Base-by-base conservation (phyloP, 495 filamentous ascomycete genomes). In the Lasiosphaeris hirsuta region DNA sequence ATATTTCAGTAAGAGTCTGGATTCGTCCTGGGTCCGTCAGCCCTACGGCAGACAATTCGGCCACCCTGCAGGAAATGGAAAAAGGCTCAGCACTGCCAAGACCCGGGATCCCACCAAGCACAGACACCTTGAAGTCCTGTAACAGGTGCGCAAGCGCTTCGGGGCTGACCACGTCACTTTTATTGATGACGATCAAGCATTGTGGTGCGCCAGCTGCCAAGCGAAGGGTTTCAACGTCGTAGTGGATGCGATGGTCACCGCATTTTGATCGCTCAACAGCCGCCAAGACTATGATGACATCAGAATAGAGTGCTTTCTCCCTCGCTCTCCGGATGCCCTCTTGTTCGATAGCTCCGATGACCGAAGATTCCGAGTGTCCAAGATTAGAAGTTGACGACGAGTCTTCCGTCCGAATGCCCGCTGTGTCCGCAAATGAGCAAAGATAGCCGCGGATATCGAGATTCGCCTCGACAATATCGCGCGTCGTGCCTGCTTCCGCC, bases 321-420 rank as follows among this genome's bases (percentile, higher is more conserved):
- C 86, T 89, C 1, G 94, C 95, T 38, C 94, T 77, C 33, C 87
- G 83, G 67, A 99, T 99, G 1, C 94, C 94, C 66, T 99, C 95
- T 60, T 85, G 72, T 63, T 98, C 94, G 7, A 98, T 77, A 13
- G 79, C 82, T 1, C 94, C 90, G 62, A 94, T 81, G 44, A 57
- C 10, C 44, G 44, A 23, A 14, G 49, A 51, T 34, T 65, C 56
- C 41, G 62, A 30, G 23, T 2, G 23, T 36, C 52, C 54, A 23
- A 11, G 7, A 23, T 36, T 52, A 53, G 10, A 42, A 14, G 51
- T 37, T 44, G 51, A 56, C 30, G 64, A 41, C 8, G 64, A 72
- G 14, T 43, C 35, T 34, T 51, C 44, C 43, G 72, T 71, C 45
- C 83, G 81, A 69, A 98, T 83, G 1, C 94, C 94, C 17, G 94